Base-by-base conservation (phyloP, 768 basidiomycete species). In the Lentinula lateritia region DNA sequence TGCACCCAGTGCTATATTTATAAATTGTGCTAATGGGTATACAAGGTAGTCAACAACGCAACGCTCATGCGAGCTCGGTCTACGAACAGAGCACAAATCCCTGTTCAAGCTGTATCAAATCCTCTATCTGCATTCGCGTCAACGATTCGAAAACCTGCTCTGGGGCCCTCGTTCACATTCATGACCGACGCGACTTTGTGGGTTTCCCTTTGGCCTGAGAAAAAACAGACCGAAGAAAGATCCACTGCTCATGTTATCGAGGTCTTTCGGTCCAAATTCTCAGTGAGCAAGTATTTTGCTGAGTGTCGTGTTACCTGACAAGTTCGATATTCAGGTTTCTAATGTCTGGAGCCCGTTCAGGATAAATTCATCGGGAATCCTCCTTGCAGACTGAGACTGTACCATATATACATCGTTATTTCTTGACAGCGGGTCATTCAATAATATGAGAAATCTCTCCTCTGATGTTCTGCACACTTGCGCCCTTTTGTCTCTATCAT, bases 131-230 rank as follows among this genome's bases (percentile, higher is more conserved):
- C 64, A 10, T 78, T 77, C 39, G 60, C 73, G 55, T 71, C 70
- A 5, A 74, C 72, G 1, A 73, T 70, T 7, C 76, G 83, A 61
- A 91, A 89, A 66, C 89, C 90, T 5, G 88, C 89, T 0, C 76
- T 93, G 13, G 91, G 90, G 0, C 85, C 90, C 0, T 87, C 89
- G 1, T 93, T 92, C 63, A 76, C 86, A 6, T 89, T 83, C 70
- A 72, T 90, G 70, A 82, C 85, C 1, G 91, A 92, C 66, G 84
- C 82, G 15, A 89, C 87, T 0, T 65, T 93, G n/a, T 92, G 90
- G 90, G 74, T 91, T 9, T 76, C 80, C 9, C 8, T 16, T 5
- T 60, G 50, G 50, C 59, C 48, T 36, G 50, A 16, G n/a, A 23
- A 28, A 12, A 72, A 66, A 20, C 70, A 73, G 28, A 46, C 53